A percentile compares a stretch with the other conserved stretches of the same genome.
phyloP scores from a whole-genome alignment of 495 filamentous ascomycete genomes.

The Alectoria sarmentosa region DNA sequence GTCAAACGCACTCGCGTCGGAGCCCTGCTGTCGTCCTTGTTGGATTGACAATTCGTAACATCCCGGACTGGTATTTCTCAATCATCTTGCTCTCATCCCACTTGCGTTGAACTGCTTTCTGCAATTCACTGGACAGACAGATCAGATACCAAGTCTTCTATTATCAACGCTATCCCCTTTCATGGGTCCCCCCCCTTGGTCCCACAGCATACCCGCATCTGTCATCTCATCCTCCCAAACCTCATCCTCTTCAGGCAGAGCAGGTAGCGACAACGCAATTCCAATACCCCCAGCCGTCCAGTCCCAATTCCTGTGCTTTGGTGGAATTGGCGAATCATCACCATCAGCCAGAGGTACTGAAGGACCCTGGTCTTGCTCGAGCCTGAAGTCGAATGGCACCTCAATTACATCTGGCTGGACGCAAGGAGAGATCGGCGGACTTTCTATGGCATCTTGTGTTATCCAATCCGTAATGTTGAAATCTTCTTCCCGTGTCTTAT shows the following conservation, averaged over 20 bases:
- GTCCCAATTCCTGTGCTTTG: background rate
- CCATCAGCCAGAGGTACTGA: background rate
- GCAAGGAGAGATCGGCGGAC: slow-evolving; percentile 2
- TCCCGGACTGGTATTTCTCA: no score
- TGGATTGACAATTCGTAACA: no score
- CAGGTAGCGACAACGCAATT: slow-evolving; percentile 1
- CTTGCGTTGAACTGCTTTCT: background rate
- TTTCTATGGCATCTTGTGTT: background rate
- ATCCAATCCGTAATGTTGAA: slow-evolving; percentile 19
- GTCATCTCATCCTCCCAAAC: background rate
- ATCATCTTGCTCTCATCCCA: background rate
- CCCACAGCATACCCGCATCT: background rate
- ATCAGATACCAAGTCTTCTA: background rate
- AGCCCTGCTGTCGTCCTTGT: no score
- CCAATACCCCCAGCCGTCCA: slow-evolving; percentile 16
- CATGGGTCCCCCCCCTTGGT: background rate
- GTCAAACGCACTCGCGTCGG: no score
- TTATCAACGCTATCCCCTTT: background rate
- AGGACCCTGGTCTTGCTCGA: background rate
- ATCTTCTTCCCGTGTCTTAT: slow-evolving; percentile 2
- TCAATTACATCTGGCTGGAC: background rate
- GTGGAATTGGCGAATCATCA: background rate
- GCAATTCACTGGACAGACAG: background rate
- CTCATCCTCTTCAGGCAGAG: background rate
- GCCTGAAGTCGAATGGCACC: slow-evolving; percentile 7